Evolutionary conservation across 78 protist species (phyloP).

Genomic region (Guillardia theta): DNA sequence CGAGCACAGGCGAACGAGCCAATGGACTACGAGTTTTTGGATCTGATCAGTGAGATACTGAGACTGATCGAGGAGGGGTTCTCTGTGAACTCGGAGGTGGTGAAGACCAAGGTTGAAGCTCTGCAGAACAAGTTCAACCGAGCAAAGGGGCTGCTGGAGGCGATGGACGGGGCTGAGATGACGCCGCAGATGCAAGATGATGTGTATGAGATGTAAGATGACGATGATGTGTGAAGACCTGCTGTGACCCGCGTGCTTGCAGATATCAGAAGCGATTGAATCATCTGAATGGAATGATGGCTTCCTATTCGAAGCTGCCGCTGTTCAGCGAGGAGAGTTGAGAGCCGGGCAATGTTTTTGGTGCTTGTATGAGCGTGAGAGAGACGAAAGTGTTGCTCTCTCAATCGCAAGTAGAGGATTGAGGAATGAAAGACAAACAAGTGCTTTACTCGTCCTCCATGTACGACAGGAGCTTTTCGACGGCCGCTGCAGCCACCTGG

Average conservation of each 20-base stretch:
- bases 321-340: neutral
- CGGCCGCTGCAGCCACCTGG: too few species aligned
- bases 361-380: too few species aligned
- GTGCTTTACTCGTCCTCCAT: too few species aligned
- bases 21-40: neutral
- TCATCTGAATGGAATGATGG: neutral
- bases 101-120: neutral
- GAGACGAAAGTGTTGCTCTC: too few species aligned
- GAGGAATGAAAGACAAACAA: too few species aligned
- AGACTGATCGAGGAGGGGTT: neutral
- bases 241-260: neutral
- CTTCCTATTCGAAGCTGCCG: neutral
- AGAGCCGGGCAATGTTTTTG: too few species aligned
- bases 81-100: neutral
- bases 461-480: too few species aligned
- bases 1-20: neutral
- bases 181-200: slow-evolving; percentile 1
- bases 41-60: neutral
- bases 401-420: too few species aligned
- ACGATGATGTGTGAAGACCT: neutral
- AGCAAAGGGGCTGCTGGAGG: neutral
- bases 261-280: neutral
- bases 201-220: neutral
- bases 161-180: neutral
- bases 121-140: neutral